Conservation (phyloP, 768 basidiomycete genomes). For the Daedalea quercina region DNA sequence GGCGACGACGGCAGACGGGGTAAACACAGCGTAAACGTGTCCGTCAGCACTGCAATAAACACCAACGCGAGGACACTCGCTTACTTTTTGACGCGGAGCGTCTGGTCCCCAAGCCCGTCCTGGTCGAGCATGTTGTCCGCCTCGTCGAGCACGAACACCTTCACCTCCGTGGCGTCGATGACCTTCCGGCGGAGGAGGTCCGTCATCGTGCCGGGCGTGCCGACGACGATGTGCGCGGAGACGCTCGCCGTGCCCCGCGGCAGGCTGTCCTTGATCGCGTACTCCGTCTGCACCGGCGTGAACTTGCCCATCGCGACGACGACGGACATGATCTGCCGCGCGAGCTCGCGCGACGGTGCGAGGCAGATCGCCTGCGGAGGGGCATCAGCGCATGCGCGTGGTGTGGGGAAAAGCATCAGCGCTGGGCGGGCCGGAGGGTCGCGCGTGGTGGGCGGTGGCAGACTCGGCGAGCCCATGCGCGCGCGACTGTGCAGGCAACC, state of each 20-base stretch:
- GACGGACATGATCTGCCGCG: slow-evolving; percentile 96
- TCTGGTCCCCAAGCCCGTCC: slow-evolving; percentile 91
- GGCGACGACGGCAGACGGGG: too few relatives aligned
- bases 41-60: too few relatives aligned
- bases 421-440: neutral
- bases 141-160: slow-evolving; percentile 94
- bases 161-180: slow-evolving; percentile 74
- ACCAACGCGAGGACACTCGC: too few relatives aligned
- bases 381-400: neutral
- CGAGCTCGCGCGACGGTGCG: slow-evolving; percentile 95
- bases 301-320: slow-evolving; percentile 93
- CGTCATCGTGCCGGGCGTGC: slow-evolving; percentile 92
- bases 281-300: slow-evolving; percentile 88
- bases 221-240: slow-evolving; percentile 88
- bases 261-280: slow-evolving; percentile 88
- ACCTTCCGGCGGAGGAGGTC: slow-evolving; percentile 77
- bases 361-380: slow-evolving; percentile 79
- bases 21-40: too few relatives aligned
- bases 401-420: neutral
- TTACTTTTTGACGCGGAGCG: slow-evolving; percentile 88
- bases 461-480: too few relatives aligned
- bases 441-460: too few relatives aligned
- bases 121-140: slow-evolving; percentile 99
- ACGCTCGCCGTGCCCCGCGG: slow-evolving; percentile 58
- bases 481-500: too few relatives aligned